Conservation (phyloP, 495 filamentous ascomycete species). For the Talaromyces wortmannii region DNA sequence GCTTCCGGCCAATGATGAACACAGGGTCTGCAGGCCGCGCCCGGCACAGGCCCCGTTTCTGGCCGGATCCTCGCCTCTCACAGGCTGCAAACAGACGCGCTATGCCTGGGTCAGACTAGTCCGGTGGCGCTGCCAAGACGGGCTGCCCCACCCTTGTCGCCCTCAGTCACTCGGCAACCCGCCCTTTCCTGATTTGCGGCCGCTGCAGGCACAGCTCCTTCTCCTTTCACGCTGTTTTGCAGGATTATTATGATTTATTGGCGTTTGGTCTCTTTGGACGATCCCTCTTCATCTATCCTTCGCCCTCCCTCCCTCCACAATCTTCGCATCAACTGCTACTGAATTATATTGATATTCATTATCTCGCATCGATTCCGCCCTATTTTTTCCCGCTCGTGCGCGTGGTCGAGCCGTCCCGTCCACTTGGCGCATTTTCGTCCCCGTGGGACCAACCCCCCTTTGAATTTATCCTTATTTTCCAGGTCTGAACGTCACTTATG, state of each 20-base stretch:
- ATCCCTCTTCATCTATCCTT: no score
- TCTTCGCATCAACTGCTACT: no score
- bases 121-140: background rate
- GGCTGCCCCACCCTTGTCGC: background rate
- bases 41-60: no score
- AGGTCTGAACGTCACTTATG: background rate
- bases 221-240: background rate
- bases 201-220: background rate
- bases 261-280: no score
- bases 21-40: no score
- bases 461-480: no score
- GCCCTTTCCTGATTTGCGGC: background rate
- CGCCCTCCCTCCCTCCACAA: no score
- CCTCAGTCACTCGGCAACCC: background rate
- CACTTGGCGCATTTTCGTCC: background rate
- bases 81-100: background rate
- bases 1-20: no score
- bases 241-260: no score
- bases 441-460: background rate
- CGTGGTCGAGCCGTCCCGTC: background rate
- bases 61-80: background rate
- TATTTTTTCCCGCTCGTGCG: background rate
- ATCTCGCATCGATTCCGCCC: no score
- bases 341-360: no score
- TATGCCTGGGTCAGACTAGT: background rate